These are phyloP conservation scores for Mycena latifolia DNA, from an alignment of 768 basidiomycete species.

Conservation along the genomic window DNA sequence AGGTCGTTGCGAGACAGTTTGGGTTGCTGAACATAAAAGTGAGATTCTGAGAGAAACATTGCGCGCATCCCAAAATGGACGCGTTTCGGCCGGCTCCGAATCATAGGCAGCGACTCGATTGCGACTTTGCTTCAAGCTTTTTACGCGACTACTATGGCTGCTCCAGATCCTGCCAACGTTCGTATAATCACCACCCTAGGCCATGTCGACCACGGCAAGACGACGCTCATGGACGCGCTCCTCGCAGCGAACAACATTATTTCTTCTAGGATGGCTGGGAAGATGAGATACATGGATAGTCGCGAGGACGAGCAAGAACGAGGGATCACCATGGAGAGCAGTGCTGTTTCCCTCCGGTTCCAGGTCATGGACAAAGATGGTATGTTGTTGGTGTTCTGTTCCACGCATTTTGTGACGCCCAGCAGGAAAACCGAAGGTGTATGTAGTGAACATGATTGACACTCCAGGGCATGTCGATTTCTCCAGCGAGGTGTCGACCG, in stretches of 20 bases:
- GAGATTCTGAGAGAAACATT: too few species aligned
- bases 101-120: neutral
- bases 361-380: slow-evolving; percentile 76
- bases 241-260: slow-evolving; percentile 99
- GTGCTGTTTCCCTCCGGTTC: slow-evolving; percentile 92
- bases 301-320: slow-evolving; percentile 97
- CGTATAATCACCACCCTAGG: slow-evolving; percentile 85
- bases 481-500: slow-evolving; percentile 96
- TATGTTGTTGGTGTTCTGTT: slow-evolving; percentile 49
- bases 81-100: slow-evolving; percentile 9
- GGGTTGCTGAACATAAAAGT: neutral
- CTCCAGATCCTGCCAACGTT: slow-evolving; percentile 24
- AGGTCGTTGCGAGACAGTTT: too few species aligned
- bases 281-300: slow-evolving; percentile 94
- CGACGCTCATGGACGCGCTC: slow-evolving; percentile 93
- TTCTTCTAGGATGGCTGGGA: slow-evolving; percentile 93
- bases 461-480: slow-evolving; percentile 99
- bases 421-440: slow-evolving; percentile 74
- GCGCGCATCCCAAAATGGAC: neutral
- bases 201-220: slow-evolving; percentile 97
- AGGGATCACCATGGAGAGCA: slow-evolving; percentile 99
- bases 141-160: slow-evolving; percentile 23
- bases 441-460: slow-evolving; percentile 95
- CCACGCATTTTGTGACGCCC: slow-evolving; percentile 37
- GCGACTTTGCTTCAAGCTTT: neutral